These are phyloP conservation scores for Boletus rufocinnamomeus DNA, from an alignment of 768 basidiomycete species.

Conservation along the genomic window DNA sequence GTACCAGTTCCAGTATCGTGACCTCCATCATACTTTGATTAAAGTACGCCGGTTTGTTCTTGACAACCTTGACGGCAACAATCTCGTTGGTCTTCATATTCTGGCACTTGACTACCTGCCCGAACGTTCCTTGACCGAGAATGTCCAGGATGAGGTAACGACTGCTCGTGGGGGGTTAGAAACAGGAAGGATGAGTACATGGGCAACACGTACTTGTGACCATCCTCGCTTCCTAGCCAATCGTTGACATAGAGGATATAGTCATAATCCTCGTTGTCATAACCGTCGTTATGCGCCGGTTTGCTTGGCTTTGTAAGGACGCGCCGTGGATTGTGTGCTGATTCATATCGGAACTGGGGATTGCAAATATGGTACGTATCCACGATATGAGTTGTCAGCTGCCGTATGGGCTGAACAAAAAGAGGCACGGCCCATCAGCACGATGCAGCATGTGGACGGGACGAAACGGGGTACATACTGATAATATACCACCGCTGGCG, in stretches of 20 bases:
- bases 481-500: slow-evolving; percentile 72
- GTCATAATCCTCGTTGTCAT: slow-evolving; percentile 98
- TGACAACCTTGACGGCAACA: slow-evolving; percentile 98
- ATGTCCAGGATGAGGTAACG: slow-evolving; percentile 95
- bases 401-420: slow-evolving; percentile 52
- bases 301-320: slow-evolving; percentile 98
- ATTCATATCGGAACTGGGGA: slow-evolving; percentile 93
- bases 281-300: slow-evolving; percentile 93
- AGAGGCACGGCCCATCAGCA: slow-evolving; percentile 6
- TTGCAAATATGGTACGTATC: slow-evolving; percentile 96
- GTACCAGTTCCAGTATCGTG: slow-evolving; percentile 91
- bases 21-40: slow-evolving; percentile 99
- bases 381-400: slow-evolving; percentile 82
- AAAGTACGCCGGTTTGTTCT: slow-evolving; percentile 99
- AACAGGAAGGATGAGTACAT: not conserved
- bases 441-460: slow-evolving; percentile 4
- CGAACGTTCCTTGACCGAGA: slow-evolving; percentile 97
- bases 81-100: slow-evolving; percentile 99
- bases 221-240: slow-evolving; percentile 91
- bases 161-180: slow-evolving; percentile 42
- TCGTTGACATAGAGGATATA: slow-evolving; percentile 99
- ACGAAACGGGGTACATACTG: slow-evolving; percentile 53
- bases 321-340: slow-evolving; percentile 89
- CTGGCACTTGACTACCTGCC: slow-evolving; percentile 99
- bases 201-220: slow-evolving; percentile 75